Base-by-base conservation (phyloP, 371 early-diverging fungal species). In the Apophysomyces sp. region DNA sequence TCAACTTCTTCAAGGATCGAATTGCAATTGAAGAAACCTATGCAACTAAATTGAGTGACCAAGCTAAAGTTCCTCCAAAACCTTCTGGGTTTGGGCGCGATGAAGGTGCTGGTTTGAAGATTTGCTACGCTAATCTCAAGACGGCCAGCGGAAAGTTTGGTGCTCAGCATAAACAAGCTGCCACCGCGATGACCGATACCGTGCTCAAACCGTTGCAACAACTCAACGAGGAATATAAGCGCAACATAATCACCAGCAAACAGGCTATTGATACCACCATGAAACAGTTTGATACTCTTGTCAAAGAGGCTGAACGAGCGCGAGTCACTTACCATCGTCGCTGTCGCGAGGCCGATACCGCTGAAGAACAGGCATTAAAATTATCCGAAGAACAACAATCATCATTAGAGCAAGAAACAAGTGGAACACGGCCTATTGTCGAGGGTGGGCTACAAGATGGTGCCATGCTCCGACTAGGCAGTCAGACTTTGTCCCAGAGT, bases 21-120 rank as follows among this genome's bases (percentile, higher is more conserved):
- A 82, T 86, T 36, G 78, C 85, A 2, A 80, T 85, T 27, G 90
- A 89, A 63, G 86, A 90, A 59, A 68, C 67, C 8, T 89, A 87
- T 63, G 87, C 84, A 2, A 73, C 53, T 32, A 80, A 76, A 40
- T 72, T 90, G 53, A 73, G 69, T 12, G 82, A 86, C 44, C 84
- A 89, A 61, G 78, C 84, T 2, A 78, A 67, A 51, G 41, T 58
- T 0, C 24, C 52, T 13, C 56, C 63, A 4, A 71, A 80, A 55
- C 34, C 74, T 2, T 66, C 78, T 11, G 92, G 90, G 2, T 92
- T 92, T 62, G 80, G 73, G 3, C 81, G 86, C 53, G 91, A 92
- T 71, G 92, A 90, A 39, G 92, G 92, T 2, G 92, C 90, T 7
- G 82, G 85, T 5, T 74, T 92, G 55, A 76, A 82, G 56, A 82